Percentiles rank a stretch among this genome's conserved stretches.
Evolutionary conservation across 2,329 filamentous ascomycete genomes (phyloP).

Genomic region (Aspergillus chevalieri): DNA sequence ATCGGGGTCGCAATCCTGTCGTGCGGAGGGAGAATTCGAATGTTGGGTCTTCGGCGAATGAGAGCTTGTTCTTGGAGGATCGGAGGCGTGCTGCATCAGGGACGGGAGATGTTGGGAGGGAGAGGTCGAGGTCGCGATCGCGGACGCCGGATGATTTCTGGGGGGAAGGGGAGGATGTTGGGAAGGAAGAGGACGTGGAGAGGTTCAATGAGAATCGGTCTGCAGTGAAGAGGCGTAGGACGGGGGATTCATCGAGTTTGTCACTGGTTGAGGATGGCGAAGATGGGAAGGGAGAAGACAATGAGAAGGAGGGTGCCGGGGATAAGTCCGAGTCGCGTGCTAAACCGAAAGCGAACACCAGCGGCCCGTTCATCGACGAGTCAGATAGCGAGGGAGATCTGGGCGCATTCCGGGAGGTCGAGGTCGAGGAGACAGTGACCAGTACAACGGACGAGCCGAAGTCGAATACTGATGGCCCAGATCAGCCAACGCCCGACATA

Average conservation of each 20-base stretch:
- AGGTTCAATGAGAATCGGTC: slow-evolving; percentile 28
- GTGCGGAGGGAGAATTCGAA: slow-evolving; percentile 6
- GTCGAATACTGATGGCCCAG: slow-evolving; percentile 3
- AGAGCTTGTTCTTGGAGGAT: slow-evolving; percentile 32
- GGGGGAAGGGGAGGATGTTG: slow-evolving; percentile 19
- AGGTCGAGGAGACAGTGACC: slow-evolving; percentile 4
- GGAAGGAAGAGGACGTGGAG: slow-evolving; percentile 12
- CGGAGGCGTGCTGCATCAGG: slow-evolving; percentile 14
- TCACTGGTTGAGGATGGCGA: background rate
- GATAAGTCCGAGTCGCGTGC: slow-evolving; percentile 1
- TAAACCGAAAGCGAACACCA: slow-evolving; percentile 11
- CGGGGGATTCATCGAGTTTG: slow-evolving; percentile 5
- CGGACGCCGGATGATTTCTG: slow-evolving; percentile 30
- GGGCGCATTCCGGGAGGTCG: slow-evolving; percentile 18
- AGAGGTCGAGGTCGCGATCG: slow-evolving; percentile 20
- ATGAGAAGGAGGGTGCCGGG: slow-evolving; percentile 17
- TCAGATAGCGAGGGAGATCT: slow-evolving; percentile 51
- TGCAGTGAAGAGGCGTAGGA: slow-evolving; percentile 29
- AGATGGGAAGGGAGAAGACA: background rate
- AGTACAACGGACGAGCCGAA: slow-evolving; percentile 1
- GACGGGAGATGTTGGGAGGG: background rate
- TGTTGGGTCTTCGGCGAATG: slow-evolving; percentile 7
- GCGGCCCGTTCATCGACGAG: slow-evolving; percentile 38
- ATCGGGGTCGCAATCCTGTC: slow-evolving; percentile 6
- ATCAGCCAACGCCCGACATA: slow-evolving; percentile 13